A percentile compares a stretch with the other conserved stretches of the same genome.
Conservation (phyloP, 2,329 filamentous ascomycete species). For the Zarea fungicola region DNA sequence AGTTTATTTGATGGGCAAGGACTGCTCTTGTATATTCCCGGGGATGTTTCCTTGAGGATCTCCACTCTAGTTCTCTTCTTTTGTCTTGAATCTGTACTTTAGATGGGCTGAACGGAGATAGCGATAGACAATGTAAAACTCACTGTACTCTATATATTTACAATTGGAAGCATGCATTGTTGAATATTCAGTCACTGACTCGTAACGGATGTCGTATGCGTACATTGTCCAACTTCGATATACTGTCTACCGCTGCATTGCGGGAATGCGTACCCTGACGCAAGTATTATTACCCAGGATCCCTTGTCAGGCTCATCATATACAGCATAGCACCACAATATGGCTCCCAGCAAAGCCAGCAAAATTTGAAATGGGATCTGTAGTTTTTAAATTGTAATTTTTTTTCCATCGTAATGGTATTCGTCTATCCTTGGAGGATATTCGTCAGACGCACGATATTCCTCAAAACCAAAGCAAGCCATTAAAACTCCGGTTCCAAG, state of each 20-base stretch:
- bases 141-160: slow-evolving; percentile 6
- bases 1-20: slow-evolving; percentile 21
- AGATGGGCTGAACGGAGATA: slow-evolving; percentile 27
- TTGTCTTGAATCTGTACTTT: slow-evolving; percentile 34
- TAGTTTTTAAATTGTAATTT: slow-evolving; percentile 5
- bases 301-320: no score
- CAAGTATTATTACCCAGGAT: no score
- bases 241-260: no score
- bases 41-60: slow-evolving; percentile 28
- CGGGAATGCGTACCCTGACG: no score
- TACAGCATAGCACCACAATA: no score
- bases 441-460: slow-evolving; percentile 38
- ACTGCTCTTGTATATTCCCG: slow-evolving; percentile 34
- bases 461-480: slow-evolving; percentile 40
- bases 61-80: slow-evolving; percentile 37
- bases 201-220: no score
- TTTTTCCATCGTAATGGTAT: slow-evolving; percentile 32
- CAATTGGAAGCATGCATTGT: no score
- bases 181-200: no score
- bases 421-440: slow-evolving; percentile 39
- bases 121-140: slow-evolving; percentile 24
- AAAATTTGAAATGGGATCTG: background rate
- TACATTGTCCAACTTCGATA: no score
- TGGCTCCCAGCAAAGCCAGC: no score
- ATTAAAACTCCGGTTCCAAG: slow-evolving; percentile 42